Base-by-base conservation (phyloP, 148 eudicot species). In the Suaeda aralocaspica region DNA sequence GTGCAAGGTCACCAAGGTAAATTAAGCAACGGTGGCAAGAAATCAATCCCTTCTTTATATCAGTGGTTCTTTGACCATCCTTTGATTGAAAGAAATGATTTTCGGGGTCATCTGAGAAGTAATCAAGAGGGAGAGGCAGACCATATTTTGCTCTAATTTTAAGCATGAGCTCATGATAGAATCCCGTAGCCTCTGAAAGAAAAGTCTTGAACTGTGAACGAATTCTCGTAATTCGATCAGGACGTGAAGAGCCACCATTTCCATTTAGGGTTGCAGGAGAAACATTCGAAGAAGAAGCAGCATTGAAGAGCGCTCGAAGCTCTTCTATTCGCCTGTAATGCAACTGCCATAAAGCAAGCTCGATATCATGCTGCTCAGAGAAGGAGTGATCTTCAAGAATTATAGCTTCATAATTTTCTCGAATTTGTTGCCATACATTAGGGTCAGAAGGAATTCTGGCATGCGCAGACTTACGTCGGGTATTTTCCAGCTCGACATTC, bases 1-100 rank as follows among this genome's bases (percentile, higher is more conserved):
- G 96, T 50, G 99, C 96, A 80, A 95, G 92, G 70, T 95, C 99
- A 45, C 99, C 99, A 68, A 95, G 83, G 75, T 95, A 95, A 70
- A 95, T 95, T 77, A 87, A 80, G 83, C 99, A 95, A 56, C 92
- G 96, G 46, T 89, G 87, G 67, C 99, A 95, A 16, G 99, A 87
- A 51, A 89, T 73, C 82, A 91, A 79, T 41, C 93, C 92, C 71
- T 84, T 88, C 73, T 83, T 87, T 66, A 80, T 29, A 48, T 95
- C 93, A 58, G 78, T 62, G 39, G 83, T 83, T 71, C 59, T 81
- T 53, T 74, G 82, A 59, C 85, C 96, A 69, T 89, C 89, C 75
- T 84, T 78, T 7, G 76, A 51, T 70, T 77, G 42, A 33, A 76
- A 21, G 61, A 62, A 69, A 69, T 84, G 90, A 77, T 73, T 80